Conservation (phyloP, 306 rosid genomes). For the Alnus glutinosa region DNA sequence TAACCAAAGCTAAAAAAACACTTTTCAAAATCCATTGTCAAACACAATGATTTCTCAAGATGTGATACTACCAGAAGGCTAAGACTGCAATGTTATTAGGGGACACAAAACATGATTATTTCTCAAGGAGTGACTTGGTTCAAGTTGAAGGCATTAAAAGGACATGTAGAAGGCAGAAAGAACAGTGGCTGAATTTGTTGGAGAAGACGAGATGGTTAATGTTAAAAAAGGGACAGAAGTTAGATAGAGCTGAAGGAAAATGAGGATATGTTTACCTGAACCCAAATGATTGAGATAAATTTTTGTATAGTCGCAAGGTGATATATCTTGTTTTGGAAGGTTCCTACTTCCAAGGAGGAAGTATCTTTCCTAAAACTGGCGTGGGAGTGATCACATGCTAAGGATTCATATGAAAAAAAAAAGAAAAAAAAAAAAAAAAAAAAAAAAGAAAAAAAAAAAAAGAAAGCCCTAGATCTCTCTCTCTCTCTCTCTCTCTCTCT, state of each 20-base stretch:
- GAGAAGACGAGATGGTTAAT: neutral
- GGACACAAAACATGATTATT: no score
- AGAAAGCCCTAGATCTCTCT: neutral
- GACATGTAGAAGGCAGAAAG: neutral
- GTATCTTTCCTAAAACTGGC: neutral
- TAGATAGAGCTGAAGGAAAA: neutral
- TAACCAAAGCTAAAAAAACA: no score
- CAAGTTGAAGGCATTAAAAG: neutral
- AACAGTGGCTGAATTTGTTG: slow-evolving; percentile 1
- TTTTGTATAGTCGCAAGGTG: neutral
- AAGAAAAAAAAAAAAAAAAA: no score
- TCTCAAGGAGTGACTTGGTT: no score
- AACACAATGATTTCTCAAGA: no score
- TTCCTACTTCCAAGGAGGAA: slow-evolving; percentile 14
- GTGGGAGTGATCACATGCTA: neutral
- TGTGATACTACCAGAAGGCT: no score
- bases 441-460: neutral
- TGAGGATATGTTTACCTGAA: neutral
- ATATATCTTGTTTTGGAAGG: neutral
- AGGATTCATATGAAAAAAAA: neutral
- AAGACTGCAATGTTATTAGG: no score
- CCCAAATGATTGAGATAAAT: neutral
- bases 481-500: neutral
- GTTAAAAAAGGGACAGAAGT: neutral
- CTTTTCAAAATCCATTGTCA: no score